A percentile compares a stretch with the other conserved stretches of the same genome.
Evolutionary conservation across 2,329 filamentous ascomycete genomes (phyloP).

Genomic region (Exophiala spinifera): DNA sequence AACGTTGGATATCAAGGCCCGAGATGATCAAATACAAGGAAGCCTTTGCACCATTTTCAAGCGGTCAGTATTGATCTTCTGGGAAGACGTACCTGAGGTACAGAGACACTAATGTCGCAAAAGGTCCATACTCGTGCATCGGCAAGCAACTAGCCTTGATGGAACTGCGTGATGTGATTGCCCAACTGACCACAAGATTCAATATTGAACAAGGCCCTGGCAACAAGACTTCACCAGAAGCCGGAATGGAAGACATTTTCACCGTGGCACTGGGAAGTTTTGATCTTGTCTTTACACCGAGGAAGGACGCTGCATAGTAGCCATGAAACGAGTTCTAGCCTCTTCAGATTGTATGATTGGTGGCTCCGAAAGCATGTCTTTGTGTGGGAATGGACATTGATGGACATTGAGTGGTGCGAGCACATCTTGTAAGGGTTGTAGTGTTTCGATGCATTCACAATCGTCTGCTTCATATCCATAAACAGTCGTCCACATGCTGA

Average conservation of each 20-base stretch:
- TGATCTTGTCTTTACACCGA: too few relatives aligned
- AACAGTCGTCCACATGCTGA: too few relatives aligned
- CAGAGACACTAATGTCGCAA: slow-evolving; percentile 6
- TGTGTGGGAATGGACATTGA: too few relatives aligned
- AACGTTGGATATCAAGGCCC: slow-evolving; percentile 37
- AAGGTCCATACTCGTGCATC: slow-evolving; percentile 31
- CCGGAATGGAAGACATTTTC: slow-evolving; percentile 14
- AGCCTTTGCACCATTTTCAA: slow-evolving; percentile 38
- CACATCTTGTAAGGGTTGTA: too few relatives aligned
- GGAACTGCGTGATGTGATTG: slow-evolving; percentile 26
- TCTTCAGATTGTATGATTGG: too few relatives aligned
- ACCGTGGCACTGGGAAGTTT: slow-evolving; percentile 9
- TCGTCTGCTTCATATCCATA: too few relatives aligned
- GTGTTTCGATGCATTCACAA: too few relatives aligned
- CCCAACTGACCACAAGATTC: slow-evolving; percentile 6
- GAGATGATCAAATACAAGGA: slow-evolving; percentile 34
- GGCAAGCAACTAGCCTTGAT: slow-evolving; percentile 32
- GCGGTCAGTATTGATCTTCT: slow-evolving; percentile 34
- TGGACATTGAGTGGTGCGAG: too few relatives aligned
- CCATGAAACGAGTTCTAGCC: too few relatives aligned
- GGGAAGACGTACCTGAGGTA: too few relatives aligned
- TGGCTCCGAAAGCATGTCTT: too few relatives aligned
- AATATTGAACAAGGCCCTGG: slow-evolving; percentile 12
- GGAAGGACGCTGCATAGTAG: too few relatives aligned
- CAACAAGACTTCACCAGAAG: background rate